Evolutionary conservation across 1,284 basidiomycete genomes (phyloP).

Genomic region (Ustilago bromivora): DNA sequence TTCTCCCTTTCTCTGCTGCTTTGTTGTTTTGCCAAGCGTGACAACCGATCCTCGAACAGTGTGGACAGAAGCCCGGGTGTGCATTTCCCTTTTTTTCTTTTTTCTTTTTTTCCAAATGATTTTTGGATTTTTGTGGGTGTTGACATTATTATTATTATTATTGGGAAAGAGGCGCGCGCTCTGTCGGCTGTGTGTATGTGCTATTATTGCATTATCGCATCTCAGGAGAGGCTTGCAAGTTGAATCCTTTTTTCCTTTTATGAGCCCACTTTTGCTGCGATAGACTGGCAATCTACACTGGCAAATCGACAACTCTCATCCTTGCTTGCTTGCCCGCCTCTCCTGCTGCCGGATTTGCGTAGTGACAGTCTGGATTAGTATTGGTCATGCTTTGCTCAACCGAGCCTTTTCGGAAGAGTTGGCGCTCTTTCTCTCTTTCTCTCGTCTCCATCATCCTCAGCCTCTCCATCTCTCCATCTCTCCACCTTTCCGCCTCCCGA

Average conservation of each 20-base stretch:
- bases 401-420: no score
- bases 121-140: constrained; percentile 1
- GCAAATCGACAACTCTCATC: no score
- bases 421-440: neutral
- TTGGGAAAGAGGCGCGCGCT: neutral
- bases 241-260: no score
- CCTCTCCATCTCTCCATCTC: neutral
- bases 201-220: no score
- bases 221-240: no score
- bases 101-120: neutral
- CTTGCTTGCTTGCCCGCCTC: no score
- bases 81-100: neutral
- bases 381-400: no score
- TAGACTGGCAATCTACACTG: no score
- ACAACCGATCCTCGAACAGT: constrained; percentile 24
- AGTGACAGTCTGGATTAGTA: no score
- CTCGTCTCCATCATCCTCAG: constrained; percentile 1
- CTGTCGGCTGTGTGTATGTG: neutral
- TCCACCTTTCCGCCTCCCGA: neutral
- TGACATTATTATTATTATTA: neutral
- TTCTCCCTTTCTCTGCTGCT: neutral
- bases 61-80: neutral
- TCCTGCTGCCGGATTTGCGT: no score
- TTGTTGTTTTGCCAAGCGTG: constrained; percentile 9
- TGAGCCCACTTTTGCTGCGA: no score